Evolutionary conservation across 345 rosid species (phyloP), one percentile per base, ranked within the genome.

Genomic region (Lagerstroemia speciosa): DNA sequence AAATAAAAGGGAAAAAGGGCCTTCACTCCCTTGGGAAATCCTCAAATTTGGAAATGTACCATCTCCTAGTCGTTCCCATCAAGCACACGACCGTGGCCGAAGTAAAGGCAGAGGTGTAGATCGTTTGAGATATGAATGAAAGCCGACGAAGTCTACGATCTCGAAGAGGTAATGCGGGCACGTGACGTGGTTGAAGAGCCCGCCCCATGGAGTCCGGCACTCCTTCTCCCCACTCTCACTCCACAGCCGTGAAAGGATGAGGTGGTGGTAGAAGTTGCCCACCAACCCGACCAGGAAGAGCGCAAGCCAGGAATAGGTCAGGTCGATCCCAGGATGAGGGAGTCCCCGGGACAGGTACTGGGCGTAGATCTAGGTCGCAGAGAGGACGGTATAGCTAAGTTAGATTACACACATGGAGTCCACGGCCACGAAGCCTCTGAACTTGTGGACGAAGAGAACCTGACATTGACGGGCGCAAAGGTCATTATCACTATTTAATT

Each of bases 131-230:
- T 14, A 91, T 77, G 40, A 86, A 62, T 1, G 83, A 70, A 48
- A 93, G 62, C 24, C 87, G 73, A 80, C 70, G 36, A 88, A 86
- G 3, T 58, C 87, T 43, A 89, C 17, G 41, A 85, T 81, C 83
- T 93, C 97, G 66, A 89, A 90, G 0, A 89, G 70, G 33, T 93
- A 93, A 62, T 89, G 97, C 60, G 97, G 97, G 77, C 96, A 93
- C 33, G 85, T 77, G 37, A 87, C 78, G 14, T 76, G 40, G 12
- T 70, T 77, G 68, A 90, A 93, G 0, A 90, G 65, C 37, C 97
- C 96, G 30, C 89, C 91, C 69, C 52, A 58, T 0, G 96, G 92
- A 64, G 90, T 77, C 77, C 78, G 89, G 76, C 86, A 90, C 32
- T 80, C 88, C 64, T 80, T 83, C 36, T 72, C 82, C 9, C 71